These are phyloP conservation scores for Warburgia ugandensis DNA, from an alignment of 164 flowering plant genomes.

Conservation along the genomic window DNA sequence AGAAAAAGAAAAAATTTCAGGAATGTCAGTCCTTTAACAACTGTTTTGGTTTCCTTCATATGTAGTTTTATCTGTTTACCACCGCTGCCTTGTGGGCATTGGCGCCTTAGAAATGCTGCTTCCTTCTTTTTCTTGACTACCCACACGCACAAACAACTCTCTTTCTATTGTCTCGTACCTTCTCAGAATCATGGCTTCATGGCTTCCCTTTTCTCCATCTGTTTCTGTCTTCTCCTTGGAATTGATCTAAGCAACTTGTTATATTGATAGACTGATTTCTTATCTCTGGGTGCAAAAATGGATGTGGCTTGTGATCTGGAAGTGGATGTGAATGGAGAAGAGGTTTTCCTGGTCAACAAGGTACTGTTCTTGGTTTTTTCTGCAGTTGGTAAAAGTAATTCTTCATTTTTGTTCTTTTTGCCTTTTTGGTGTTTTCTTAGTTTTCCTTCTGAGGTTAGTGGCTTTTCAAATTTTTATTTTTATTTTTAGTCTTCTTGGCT, in stretches of 20 bases:
- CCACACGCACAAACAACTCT: too few relatives aligned
- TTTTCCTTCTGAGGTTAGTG: too few relatives aligned
- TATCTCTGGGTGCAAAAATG: constrained; percentile 3
- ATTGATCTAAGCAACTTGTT: constrained; percentile 6
- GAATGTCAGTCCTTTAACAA: constrained; percentile 20
- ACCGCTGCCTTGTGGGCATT: too few relatives aligned
- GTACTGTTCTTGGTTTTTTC: constrained; percentile 13
- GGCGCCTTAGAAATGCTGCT: not conserved
- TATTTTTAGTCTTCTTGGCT: too few relatives aligned
- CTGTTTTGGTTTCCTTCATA: constrained; percentile 8
- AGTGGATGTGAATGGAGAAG: constrained; percentile 53
- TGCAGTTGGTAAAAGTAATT: too few relatives aligned
- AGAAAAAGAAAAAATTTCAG: constrained; percentile 5
- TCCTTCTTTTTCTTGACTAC: not conserved
- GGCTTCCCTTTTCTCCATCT: constrained; percentile 3
- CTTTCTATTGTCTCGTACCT: constrained; percentile 13
- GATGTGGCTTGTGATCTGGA: constrained; percentile 36
- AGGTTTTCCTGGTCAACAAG: constrained; percentile 42
- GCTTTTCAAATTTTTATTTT: too few relatives aligned
- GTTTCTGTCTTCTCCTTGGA: not conserved
- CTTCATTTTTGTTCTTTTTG: not conserved
- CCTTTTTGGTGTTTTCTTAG: too few relatives aligned
- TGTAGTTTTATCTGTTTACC: not conserved
- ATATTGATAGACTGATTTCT: too few relatives aligned
- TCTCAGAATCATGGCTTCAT: not conserved